phyloP scores from a whole-genome alignment of 108 stramenopile species.

The Conticribra weissflogii region DNA sequence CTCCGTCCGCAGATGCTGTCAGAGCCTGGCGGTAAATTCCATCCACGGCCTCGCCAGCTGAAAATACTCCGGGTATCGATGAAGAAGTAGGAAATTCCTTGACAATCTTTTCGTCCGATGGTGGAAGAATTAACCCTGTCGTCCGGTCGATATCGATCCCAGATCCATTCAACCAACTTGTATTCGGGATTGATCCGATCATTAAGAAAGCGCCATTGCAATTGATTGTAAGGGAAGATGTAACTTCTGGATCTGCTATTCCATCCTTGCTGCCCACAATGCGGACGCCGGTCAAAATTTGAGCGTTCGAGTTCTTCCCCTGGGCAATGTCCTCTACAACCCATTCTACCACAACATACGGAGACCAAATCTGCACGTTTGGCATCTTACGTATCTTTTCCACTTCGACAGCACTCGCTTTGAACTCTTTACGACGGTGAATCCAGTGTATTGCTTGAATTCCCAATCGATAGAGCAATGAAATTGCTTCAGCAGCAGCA shows the following conservation, averaged over 20 bases:
- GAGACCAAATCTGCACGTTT: slow-evolving; percentile 29
- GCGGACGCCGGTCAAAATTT: slow-evolving; percentile 11
- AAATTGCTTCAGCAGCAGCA: slow-evolving; percentile 44
- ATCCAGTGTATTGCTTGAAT: slow-evolving; percentile 28
- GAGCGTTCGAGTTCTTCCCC: slow-evolving; percentile 1
- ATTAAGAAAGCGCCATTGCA: slow-evolving; percentile 45
- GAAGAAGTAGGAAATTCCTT: slow-evolving; percentile 31
- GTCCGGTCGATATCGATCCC: slow-evolving; percentile 9
- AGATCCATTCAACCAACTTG: slow-evolving; percentile 21
- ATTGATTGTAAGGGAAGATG: slow-evolving; percentile 18
- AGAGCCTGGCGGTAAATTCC: slow-evolving; percentile 63
- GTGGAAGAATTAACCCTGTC: slow-evolving; percentile 12
- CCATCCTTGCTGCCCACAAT: slow-evolving; percentile 29
- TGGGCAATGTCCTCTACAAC: slow-evolving; percentile 11
- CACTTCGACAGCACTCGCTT: slow-evolving; percentile 22
- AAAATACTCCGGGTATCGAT: slow-evolving; percentile 67
- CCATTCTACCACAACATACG: slow-evolving; percentile 36
- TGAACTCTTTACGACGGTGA: slow-evolving; percentile 34
- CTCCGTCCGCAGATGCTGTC: slow-evolving; percentile 68
- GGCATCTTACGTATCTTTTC: slow-evolving; percentile 14
- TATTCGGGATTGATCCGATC: slow-evolving; percentile 45
- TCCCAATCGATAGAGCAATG: slow-evolving; percentile 20
- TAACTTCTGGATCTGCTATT: slow-evolving; percentile 21
- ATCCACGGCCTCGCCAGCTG: slow-evolving; percentile 74
- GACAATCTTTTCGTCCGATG: neutral